Percentiles rank a stretch among this genome's conserved stretches.
phyloP scores from a whole-genome alignment of 768 basidiomycete genomes.

The Boletus reticulatus region DNA sequence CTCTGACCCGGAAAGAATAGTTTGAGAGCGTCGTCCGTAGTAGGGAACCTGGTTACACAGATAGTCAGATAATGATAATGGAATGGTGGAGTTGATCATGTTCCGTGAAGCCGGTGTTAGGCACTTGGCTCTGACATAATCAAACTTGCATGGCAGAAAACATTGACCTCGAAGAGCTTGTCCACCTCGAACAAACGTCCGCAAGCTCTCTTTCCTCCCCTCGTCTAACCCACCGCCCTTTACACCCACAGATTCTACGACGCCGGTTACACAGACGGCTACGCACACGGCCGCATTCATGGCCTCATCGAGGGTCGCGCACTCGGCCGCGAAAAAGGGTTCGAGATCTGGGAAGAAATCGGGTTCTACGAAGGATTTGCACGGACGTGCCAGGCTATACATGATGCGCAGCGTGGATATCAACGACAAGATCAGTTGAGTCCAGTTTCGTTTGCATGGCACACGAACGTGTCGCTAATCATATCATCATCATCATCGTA shows the following conservation, averaged over 20 bases:
- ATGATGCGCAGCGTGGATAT: constrained; percentile 29
- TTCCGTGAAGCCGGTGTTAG: too few species aligned
- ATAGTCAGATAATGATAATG: too few species aligned
- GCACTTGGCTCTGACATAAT: too few species aligned
- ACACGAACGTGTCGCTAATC: too few species aligned
- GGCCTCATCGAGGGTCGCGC: constrained; percentile 90
- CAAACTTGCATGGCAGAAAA: constrained; percentile 8
- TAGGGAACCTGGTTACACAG: too few species aligned
- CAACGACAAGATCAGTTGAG: constrained; percentile 10
- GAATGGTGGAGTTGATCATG: too few species aligned
- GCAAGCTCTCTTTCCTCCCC: constrained; percentile 7
- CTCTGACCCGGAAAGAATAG: too few species aligned
- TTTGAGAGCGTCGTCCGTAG: too few species aligned
- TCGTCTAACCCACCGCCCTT: background rate
- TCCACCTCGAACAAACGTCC: constrained; percentile 63
- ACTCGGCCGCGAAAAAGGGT: constrained; percentile 86
- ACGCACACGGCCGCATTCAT: constrained; percentile 83
- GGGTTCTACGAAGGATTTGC: constrained; percentile 92
- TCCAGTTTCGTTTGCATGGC: background rate
- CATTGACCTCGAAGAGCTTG: constrained; percentile 59
- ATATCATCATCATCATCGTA: too few species aligned
- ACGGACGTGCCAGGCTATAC: constrained; percentile 59
- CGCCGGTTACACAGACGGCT: constrained; percentile 73
- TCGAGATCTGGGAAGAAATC: constrained; percentile 96
- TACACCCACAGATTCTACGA: constrained; percentile 66